Conservation (phyloP, 306 rosid genomes). For the Inga laurina region DNA sequence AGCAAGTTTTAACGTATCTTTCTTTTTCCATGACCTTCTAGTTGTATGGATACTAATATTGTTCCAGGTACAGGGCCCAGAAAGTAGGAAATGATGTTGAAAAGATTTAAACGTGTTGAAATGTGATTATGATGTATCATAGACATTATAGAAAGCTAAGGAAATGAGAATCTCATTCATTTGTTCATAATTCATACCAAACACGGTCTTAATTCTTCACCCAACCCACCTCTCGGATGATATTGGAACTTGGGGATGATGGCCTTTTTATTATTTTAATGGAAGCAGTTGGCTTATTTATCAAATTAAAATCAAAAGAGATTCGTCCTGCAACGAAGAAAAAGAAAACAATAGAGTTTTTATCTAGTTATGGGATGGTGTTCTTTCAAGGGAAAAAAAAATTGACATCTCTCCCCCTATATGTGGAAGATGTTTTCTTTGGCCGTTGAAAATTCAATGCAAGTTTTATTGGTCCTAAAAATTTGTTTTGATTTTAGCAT, state of each 20-base stretch:
- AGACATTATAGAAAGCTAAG: background rate
- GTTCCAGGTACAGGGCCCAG: background rate
- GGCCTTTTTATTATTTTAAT: background rate
- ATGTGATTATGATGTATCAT: background rate
- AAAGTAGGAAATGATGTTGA: background rate
- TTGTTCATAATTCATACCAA: background rate
- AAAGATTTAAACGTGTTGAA: background rate
- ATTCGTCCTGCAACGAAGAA: background rate
- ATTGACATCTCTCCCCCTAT: background rate
- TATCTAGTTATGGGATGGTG: background rate
- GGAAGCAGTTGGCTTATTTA: background rate
- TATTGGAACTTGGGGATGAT: background rate
- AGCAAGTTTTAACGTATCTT: background rate
- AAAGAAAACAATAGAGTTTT: background rate
- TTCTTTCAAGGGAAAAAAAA: background rate
- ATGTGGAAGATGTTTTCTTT: no score
- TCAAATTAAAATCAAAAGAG: background rate
- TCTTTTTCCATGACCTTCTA: background rate
- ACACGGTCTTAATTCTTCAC: background rate
- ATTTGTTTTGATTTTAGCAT: no score
- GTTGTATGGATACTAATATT: background rate
- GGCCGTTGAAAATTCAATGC: background rate
- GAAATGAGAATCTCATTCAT: background rate
- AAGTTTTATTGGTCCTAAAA: background rate
- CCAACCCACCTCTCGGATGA: background rate